Conservation (phyloP, 768 basidiomycete species). For the Tulasnella sp. region DNA sequence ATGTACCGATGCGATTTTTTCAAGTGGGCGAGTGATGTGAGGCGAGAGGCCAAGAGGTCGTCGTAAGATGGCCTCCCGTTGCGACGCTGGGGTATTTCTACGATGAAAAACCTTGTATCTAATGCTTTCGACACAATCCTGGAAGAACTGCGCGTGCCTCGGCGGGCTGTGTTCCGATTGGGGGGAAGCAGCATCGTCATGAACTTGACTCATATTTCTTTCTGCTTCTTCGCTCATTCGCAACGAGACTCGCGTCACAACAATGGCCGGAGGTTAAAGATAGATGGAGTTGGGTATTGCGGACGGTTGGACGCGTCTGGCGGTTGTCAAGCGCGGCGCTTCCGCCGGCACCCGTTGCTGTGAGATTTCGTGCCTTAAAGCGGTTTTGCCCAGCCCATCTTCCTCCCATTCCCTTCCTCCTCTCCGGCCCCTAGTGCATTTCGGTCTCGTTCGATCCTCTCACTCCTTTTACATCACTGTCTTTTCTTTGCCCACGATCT, state of each 20-base stretch:
- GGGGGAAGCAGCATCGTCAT: background rate
- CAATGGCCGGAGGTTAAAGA: background rate
- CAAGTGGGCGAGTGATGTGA: constrained; percentile 79
- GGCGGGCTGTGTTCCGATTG: too few species aligned
- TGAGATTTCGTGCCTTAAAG: background rate
- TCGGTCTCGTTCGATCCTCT: constrained; percentile 12
- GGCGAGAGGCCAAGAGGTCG: constrained; percentile 24
- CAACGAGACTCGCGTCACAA: background rate
- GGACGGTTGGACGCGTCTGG: background rate
- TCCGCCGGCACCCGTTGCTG: background rate
- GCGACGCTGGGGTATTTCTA: too few species aligned
- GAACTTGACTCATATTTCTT: background rate
- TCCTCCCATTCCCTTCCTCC: background rate
- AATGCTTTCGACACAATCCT: too few species aligned
- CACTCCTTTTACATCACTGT: constrained; percentile 6
- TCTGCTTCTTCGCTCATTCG: background rate
- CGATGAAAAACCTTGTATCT: too few species aligned
- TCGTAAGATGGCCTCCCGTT: background rate
- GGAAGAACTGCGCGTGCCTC: too few species aligned
- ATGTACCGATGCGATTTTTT: constrained; percentile 79
- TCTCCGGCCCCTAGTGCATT: background rate
- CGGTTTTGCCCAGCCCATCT: background rate
- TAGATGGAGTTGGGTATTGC: background rate
- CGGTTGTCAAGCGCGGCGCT: background rate
- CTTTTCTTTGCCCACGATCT: background rate